Conservation (phyloP, 768 basidiomycete genomes). For the Lactarius sanguifluus region DNA sequence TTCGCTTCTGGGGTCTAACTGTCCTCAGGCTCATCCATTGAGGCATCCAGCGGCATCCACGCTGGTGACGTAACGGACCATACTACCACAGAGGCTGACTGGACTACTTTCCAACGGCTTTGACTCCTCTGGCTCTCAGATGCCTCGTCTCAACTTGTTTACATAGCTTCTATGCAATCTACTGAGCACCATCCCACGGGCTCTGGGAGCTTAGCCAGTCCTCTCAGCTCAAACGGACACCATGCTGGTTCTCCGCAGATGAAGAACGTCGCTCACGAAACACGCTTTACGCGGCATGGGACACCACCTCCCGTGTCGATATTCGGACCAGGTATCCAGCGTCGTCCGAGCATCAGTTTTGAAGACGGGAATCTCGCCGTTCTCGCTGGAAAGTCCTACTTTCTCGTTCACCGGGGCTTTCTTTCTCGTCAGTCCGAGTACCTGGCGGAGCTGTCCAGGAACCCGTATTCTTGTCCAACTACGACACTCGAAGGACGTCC, state of each 20-base stretch:
- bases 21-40: neutral
- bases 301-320: slow-evolving; percentile 9
- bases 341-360: slow-evolving; percentile 59
- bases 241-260: slow-evolving; percentile 11
- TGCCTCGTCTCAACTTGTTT: neutral
- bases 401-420: slow-evolving; percentile 67
- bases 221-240: slow-evolving; percentile 29
- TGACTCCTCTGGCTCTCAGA: neutral
- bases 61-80: slow-evolving; percentile 10
- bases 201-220: slow-evolving; percentile 13
- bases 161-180: slow-evolving; percentile 13
- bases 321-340: slow-evolving; percentile 31
- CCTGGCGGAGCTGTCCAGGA: slow-evolving; percentile 43
- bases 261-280: slow-evolving; percentile 11
- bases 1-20: neutral
- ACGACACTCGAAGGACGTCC: slow-evolving; percentile 56
- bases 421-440: slow-evolving; percentile 62
- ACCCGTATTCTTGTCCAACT: slow-evolving; percentile 27
- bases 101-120: slow-evolving; percentile 15
- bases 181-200: slow-evolving; percentile 11
- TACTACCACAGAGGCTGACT: slow-evolving; percentile 22
- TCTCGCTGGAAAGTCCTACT: slow-evolving; percentile 56
- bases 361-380: slow-evolving; percentile 69
- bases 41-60: neutral
- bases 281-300: neutral